These are phyloP conservation scores for Tuber calosporum DNA, from an alignment of 495 filamentous ascomycete species.

Conservation along the genomic window DNA sequence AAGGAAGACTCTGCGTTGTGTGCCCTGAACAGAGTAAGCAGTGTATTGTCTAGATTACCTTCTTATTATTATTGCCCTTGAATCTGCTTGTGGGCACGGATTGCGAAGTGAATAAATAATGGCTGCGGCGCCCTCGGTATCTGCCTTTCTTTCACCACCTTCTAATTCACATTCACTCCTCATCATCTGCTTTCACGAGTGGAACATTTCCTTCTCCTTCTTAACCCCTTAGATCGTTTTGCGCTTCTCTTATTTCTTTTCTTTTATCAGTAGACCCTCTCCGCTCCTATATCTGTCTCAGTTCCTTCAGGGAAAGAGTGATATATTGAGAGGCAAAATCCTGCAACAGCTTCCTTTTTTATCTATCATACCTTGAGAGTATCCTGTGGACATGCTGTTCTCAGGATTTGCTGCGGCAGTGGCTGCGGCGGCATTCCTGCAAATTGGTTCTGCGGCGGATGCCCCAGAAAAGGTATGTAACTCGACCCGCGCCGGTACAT, in stretches of 20 bases:
- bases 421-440: not conserved
- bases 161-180: conserved; percentile 7
- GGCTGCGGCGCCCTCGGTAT: conserved; percentile 3
- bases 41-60: not conserved
- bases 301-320: not conserved
- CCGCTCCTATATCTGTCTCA: not conserved
- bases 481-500: not conserved
- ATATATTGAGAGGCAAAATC: not conserved
- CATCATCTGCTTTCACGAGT: conserved; percentile 3
- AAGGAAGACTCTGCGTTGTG: not conserved
- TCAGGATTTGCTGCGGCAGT: not conserved
- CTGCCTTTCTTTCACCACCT: conserved; percentile 7
- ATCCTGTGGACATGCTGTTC: not conserved
- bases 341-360: not conserved
- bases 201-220: conserved; percentile 5
- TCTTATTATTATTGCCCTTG: not conserved
- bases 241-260: not conserved
- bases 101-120: conserved; percentile 22
- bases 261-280: not conserved
- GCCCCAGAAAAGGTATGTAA: not conserved
- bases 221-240: not conserved
- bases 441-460: not conserved
- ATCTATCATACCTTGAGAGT: not conserved
- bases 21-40: not conserved
- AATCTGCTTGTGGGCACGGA: not conserved